Conservation (phyloP, 2,329 filamentous ascomycete genomes). For the Fusarium torulosum region DNA sequence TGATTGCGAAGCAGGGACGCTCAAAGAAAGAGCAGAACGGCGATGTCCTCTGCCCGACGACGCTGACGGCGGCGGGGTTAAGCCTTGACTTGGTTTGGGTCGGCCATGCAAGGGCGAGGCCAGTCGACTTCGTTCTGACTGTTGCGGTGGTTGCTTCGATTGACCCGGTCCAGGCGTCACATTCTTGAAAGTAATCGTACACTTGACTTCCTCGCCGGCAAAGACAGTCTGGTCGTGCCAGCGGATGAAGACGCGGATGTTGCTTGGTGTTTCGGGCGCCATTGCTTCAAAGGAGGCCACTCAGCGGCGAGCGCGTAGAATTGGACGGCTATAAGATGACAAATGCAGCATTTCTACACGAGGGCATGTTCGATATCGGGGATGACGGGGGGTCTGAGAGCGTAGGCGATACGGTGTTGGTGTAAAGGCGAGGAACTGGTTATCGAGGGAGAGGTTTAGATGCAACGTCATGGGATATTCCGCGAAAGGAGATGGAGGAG, state of each 20-base stretch:
- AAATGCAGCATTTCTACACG: slow-evolving; percentile 51
- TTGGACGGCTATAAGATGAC: slow-evolving; percentile 43
- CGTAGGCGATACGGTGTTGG: slow-evolving; percentile 20
- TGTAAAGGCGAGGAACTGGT: slow-evolving; percentile 31
- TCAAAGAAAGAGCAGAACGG: slow-evolving; percentile 73
- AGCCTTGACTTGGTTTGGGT: slow-evolving; percentile 58
- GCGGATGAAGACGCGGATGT: slow-evolving; percentile 94
- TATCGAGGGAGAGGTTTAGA: slow-evolving; percentile 39
- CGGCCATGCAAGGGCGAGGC: slow-evolving; percentile 60
- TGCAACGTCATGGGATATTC: slow-evolving; percentile 48
- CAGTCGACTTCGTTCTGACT: slow-evolving; percentile 53
- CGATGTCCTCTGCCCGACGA: slow-evolving; percentile 69
- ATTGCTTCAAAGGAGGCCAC: slow-evolving; percentile 55
- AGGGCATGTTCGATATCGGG: slow-evolving; percentile 35
- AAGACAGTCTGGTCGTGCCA: slow-evolving; percentile 97
- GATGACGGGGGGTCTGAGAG: slow-evolving; percentile 5
- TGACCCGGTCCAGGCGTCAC: slow-evolving; percentile 65
- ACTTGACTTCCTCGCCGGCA: slow-evolving; percentile 94
- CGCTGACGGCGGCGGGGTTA: slow-evolving; percentile 60
- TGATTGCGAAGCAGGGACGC: slow-evolving; percentile 60
- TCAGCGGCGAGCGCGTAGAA: slow-evolving; percentile 51
- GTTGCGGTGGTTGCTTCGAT: slow-evolving; percentile 44
- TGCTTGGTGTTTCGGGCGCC: slow-evolving; percentile 66
- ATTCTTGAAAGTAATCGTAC: slow-evolving; percentile 97
- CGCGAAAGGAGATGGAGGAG: slow-evolving; percentile 49